Percentiles rank a stretch among this genome's conserved stretches.
phyloP scores from a whole-genome alignment of 352 stramenopile species.

The Globisporangium lucens region DNA sequence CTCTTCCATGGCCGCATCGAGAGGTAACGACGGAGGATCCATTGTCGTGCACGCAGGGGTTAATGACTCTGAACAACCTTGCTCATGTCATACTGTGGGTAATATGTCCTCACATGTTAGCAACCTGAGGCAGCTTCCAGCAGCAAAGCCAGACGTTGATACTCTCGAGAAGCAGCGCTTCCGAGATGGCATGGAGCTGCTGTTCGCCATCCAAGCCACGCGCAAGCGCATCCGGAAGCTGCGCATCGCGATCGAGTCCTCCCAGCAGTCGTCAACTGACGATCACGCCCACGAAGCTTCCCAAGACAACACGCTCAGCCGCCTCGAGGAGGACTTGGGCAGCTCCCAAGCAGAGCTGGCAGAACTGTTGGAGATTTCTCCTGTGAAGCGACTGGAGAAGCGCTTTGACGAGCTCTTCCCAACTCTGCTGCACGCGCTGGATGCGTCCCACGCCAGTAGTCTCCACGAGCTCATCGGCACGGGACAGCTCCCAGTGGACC shows the following conservation, averaged over 20 bases:
- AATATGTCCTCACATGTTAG: neutral
- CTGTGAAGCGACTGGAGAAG: constrained; percentile 22
- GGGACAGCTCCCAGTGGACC: constrained; percentile 46
- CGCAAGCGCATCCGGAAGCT: constrained; percentile 53
- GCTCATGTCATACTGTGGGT: neutral
- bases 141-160: neutral
- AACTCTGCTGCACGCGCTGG: constrained; percentile 34
- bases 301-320: neutral
- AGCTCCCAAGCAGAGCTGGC: constrained; percentile 26
- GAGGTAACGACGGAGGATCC: constrained; percentile 13
- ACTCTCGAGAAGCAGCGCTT: neutral
- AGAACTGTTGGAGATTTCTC: constrained; percentile 29
- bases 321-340: constrained; percentile 8
- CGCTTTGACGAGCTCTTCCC: constrained; percentile 39
- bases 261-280: constrained; percentile 15
- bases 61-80: neutral
- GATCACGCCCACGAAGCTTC: constrained; percentile 4
- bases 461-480: constrained; percentile 47
- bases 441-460: constrained; percentile 28
- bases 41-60: neutral
- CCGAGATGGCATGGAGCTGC: constrained; percentile 49
- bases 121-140: constrained; percentile 19
- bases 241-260: constrained; percentile 24
- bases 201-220: constrained; percentile 30
- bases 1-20: constrained; percentile 57